Percentiles rank a stretch among this genome's conserved stretches.
phyloP scores from a whole-genome alignment of 352 stramenopile species.

The Phytopythium litorale region DNA sequence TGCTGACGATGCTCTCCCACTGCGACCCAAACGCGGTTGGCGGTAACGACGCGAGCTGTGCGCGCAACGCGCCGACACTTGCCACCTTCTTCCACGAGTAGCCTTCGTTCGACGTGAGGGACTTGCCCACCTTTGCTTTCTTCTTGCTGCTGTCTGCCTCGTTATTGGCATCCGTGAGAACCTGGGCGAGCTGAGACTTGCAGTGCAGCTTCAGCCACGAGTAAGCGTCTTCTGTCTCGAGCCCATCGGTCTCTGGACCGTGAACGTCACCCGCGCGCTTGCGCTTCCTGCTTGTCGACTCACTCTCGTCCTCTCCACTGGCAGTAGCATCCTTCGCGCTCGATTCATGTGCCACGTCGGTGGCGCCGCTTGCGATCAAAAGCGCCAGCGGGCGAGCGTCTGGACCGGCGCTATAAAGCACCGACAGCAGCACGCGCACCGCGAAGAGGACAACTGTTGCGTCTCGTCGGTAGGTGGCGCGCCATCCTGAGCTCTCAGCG shows the following conservation, averaged over 20 bases:
- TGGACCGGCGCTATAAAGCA: slow-evolving; percentile 25
- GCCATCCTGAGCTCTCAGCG: not conserved
- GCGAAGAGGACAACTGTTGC: slow-evolving; percentile 29
- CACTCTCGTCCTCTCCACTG: not conserved
- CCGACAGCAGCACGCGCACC: slow-evolving; percentile 33
- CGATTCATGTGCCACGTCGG: not conserved
- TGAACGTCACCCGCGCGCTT: slow-evolving; percentile 16
- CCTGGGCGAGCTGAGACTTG: not conserved
- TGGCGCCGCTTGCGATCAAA: slow-evolving; percentile 31
- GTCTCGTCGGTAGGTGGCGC: slow-evolving; percentile 22
- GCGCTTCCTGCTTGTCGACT: not conserved
- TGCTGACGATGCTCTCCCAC: slow-evolving; percentile 35
- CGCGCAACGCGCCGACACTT: not conserved
- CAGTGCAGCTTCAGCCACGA: slow-evolving; percentile 33
- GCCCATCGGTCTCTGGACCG: not conserved
- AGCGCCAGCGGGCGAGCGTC: slow-evolving; percentile 32
- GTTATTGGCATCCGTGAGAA: not conserved
- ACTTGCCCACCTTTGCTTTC: not conserved
- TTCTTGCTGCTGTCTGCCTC: not conserved
- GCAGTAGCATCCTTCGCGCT: not conserved
- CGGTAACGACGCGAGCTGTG: slow-evolving; percentile 18
- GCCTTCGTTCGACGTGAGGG: not conserved
- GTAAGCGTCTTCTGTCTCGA: slow-evolving; percentile 32
- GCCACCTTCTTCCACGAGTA: slow-evolving; percentile 6
- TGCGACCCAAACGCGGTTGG: slow-evolving; percentile 20